Evolutionary conservation across 768 basidiomycete genomes (phyloP), one percentile per base, ranked within the genome.

Genomic region (Paxillus involutus): DNA sequence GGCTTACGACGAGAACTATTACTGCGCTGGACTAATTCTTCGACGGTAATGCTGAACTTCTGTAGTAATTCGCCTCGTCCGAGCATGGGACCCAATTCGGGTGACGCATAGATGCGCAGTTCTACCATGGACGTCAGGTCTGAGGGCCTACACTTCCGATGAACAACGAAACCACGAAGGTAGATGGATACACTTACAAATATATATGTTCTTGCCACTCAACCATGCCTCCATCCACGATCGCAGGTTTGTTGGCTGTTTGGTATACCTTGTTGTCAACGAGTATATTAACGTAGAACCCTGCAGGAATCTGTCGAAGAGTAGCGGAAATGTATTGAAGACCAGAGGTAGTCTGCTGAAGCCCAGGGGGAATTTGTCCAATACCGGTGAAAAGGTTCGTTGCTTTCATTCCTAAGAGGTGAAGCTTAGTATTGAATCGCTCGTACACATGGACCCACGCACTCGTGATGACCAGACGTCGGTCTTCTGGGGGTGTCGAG

Each of bases 221-320:
- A 3, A 32, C 11, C 8, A 43, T 21, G 7, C 12, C 24, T 11
- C 13, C 14, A 14, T 49, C 21, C 19, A 37, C 3, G 6, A n/a
- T n/a, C 13, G 41, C 13, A 3, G 40, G 21, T 13, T 49, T 54
- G 16, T 26, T 54, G 10, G 5, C 9, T 0, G 53, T 54, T 30
- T 35, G 40, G 3, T 1, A 42, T 43, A 29, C 14, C 6, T 24
- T 1, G 4, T 24, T 12, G 0, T 43, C 41, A 0, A 36, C 6
- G 16, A 19, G 3, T 11, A 54, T 4, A 9, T 2, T 11, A 5
- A 60, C 48, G 39, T 49, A 55, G 16, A 62, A 53, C 8, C 61
- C 61, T 3, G 49, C 26, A 4, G 60, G 61, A 5, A 56, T 44
- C 2, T 42, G 51, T 1, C 13, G n/a, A 10, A 56, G 36, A 46